phyloP scores from a whole-genome alignment of 2,329 filamentous ascomycete genomes.

The Cylindrodendrum hubeiense region DNA sequence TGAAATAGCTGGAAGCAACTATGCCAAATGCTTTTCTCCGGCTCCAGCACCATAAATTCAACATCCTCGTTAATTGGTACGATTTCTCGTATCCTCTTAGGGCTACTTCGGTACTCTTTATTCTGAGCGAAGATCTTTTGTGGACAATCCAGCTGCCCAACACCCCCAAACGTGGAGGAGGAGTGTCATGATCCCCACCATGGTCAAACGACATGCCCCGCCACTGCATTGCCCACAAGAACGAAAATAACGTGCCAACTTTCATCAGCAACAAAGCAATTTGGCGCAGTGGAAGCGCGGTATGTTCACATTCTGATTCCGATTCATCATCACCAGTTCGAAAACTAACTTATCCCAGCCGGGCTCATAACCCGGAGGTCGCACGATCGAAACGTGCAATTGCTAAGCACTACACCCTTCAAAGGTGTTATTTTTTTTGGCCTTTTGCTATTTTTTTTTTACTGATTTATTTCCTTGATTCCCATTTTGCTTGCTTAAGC shows the following conservation, averaged over 20 bases:
- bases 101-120: too few species aligned
- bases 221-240: not conserved
- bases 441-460: not conserved
- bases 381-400: constrained; percentile 41
- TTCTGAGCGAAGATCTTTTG: too few species aligned
- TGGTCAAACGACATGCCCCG: not conserved
- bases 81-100: too few species aligned
- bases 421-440: constrained; percentile 12
- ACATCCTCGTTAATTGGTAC: too few species aligned
- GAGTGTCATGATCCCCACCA: not conserved
- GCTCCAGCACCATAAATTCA: too few species aligned
- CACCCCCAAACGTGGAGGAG: not conserved
- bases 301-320: not conserved
- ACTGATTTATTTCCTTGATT: not conserved
- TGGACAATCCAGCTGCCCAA: too few species aligned
- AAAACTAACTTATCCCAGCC: constrained; percentile 9
- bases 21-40: too few species aligned
- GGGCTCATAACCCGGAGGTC: constrained; percentile 42
- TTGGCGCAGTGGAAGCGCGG: constrained; percentile 25
- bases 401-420: constrained; percentile 37
- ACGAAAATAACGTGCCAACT: not conserved
- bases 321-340: not conserved
- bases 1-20: too few species aligned
- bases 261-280: not conserved
- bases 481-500: not conserved